phyloP scores from a whole-genome alignment of 371 early-diverging fungal genomes.

The Capniomyces stellatus region DNA sequence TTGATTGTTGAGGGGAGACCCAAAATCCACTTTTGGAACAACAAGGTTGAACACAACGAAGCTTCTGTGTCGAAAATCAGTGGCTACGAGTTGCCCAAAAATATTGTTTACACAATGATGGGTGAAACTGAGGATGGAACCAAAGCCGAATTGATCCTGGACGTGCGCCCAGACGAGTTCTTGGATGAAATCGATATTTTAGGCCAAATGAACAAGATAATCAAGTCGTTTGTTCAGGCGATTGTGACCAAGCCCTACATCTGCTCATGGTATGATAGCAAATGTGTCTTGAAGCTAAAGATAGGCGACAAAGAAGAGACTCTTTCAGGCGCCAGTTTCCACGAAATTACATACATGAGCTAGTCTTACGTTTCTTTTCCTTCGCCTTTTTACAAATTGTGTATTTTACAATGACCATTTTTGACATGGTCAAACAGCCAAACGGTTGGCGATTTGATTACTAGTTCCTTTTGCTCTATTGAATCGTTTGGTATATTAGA shows the following conservation, averaged over 20 bases:
- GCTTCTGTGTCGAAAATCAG: slow-evolving; percentile 39
- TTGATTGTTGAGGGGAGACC: slow-evolving; percentile 45
- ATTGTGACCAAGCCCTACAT: slow-evolving; percentile 87
- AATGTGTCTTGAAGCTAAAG: slow-evolving; percentile 33
- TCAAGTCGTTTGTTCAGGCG: slow-evolving; percentile 74
- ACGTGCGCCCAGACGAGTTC: slow-evolving; percentile 36
- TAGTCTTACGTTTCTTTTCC: too few relatives aligned
- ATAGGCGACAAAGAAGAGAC: slow-evolving; percentile 40
- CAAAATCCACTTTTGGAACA: slow-evolving; percentile 53
- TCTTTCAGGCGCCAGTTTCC: slow-evolving; percentile 40
- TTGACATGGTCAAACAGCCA: too few relatives aligned
- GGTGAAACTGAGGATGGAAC: slow-evolving; percentile 55
- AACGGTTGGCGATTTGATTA: too few relatives aligned
- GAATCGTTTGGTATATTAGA: too few relatives aligned
- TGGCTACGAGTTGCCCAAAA: slow-evolving; percentile 61
- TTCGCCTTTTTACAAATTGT: too few relatives aligned
- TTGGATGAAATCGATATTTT: slow-evolving; percentile 70
- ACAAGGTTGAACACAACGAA: slow-evolving; percentile 25
- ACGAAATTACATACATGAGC: slow-evolving; percentile 33
- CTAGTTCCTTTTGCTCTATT: too few relatives aligned
- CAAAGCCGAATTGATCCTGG: slow-evolving; percentile 40
- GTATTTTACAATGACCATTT: too few relatives aligned
- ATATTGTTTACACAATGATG: slow-evolving; percentile 43
- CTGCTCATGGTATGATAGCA: slow-evolving; percentile 65
- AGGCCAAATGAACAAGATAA: slow-evolving; percentile 67